phyloP scores from a whole-genome alignment of 495 filamentous ascomycete genomes.

The Penicillium alfredii region DNA sequence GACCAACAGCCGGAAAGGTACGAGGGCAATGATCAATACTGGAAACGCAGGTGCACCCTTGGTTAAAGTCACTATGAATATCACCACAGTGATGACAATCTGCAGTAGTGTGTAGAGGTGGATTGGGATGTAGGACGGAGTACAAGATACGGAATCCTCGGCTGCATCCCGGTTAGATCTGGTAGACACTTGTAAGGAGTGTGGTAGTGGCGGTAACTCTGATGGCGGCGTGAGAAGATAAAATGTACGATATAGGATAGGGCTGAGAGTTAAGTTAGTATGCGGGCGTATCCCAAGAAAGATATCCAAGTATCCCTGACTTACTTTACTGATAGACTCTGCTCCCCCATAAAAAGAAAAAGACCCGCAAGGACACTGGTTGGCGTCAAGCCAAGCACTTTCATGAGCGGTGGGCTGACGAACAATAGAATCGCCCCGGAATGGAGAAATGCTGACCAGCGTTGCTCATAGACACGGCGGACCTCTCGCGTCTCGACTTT shows the following conservation, averaged over 20 bases:
- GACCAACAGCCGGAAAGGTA: constrained; percentile 54
- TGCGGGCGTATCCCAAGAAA: no score
- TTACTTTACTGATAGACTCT: constrained; percentile 61
- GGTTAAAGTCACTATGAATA: constrained; percentile 62
- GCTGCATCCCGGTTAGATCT: neutral
- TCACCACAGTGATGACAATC: constrained; percentile 52
- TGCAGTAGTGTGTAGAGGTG: constrained; percentile 60
- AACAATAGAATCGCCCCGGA: constrained; percentile 57
- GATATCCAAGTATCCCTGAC: no score
- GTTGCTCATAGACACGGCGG: constrained; percentile 59
- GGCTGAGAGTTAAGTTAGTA: constrained; percentile 24
- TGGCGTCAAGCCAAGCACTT: constrained; percentile 61
- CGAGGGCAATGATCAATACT: constrained; percentile 59
- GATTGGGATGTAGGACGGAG: constrained; percentile 48
- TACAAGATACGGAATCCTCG: constrained; percentile 5
- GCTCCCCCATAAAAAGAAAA: constrained; percentile 71
- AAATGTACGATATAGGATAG: constrained; percentile 59
- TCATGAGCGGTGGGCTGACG: constrained; percentile 61
- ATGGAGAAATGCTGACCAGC: constrained; percentile 61
- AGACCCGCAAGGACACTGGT: constrained; percentile 64
- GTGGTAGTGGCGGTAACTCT: constrained; percentile 55
- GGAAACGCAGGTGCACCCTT: constrained; percentile 61
- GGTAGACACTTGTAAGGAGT: constrained; percentile 23
- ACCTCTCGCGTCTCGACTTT: constrained; percentile 36
- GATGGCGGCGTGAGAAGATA: constrained; percentile 58